Conservation (phyloP, 371 early-diverging fungal genomes). For the Mortierella sp. region DNA sequence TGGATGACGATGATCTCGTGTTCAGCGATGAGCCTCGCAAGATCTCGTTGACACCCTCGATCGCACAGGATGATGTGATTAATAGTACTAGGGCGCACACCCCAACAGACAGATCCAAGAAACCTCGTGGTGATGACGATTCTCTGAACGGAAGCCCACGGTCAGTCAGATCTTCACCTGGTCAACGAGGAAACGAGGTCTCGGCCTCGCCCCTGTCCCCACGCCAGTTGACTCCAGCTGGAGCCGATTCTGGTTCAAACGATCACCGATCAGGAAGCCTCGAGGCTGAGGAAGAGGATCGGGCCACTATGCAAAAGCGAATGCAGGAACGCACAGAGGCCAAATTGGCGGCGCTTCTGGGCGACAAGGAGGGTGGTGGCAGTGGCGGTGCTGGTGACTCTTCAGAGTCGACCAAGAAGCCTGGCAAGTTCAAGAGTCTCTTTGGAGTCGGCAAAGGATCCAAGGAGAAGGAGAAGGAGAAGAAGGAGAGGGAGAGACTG, state of each 20-base stretch:
- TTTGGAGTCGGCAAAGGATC: conserved; percentile 54
- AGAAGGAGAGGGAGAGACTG: conserved; percentile 50
- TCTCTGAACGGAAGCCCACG: conserved; percentile 4
- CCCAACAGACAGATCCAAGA: conserved; percentile 30
- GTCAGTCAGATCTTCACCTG: not conserved
- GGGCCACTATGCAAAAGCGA: conserved; percentile 23
- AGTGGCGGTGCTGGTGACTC: conserved; percentile 28
- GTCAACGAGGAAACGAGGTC: not conserved
- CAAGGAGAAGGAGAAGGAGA: conserved; percentile 56
- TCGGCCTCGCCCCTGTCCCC: not conserved
- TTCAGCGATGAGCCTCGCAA: conserved; percentile 51
- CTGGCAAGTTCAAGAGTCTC: conserved; percentile 58
- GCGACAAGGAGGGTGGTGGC: conserved; percentile 19
- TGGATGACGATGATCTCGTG: conserved; percentile 49
- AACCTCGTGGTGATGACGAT: conserved; percentile 21
- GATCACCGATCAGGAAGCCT: conserved; percentile 4
- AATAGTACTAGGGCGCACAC: not conserved
- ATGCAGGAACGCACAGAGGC: conserved; percentile 36
- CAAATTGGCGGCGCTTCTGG: conserved; percentile 46
- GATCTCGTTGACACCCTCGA: conserved; percentile 54
- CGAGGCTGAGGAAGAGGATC: conserved; percentile 43
- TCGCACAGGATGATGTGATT: conserved; percentile 50
- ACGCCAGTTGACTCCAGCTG: not conserved
- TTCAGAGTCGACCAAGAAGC: conserved; percentile 56
- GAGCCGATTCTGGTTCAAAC: not conserved